Evolutionary conservation across 2,329 filamentous ascomycete species (phyloP).

Genomic region (Trichophyton simii): DNA sequence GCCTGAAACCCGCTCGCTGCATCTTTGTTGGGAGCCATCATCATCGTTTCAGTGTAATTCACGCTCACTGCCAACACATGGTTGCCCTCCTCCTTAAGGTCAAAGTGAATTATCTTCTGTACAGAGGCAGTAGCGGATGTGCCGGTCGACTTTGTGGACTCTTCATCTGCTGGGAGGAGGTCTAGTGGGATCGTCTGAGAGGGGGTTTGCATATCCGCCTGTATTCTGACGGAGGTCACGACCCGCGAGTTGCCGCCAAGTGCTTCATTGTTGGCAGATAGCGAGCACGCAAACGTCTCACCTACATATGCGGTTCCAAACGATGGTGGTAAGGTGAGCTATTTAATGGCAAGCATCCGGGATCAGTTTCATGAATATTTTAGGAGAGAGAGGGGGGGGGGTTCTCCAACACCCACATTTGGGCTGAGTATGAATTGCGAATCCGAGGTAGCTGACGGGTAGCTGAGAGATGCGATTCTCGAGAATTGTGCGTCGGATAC

Average conservation of each 20-base stretch:
- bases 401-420: conserved; percentile 27
- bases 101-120: conserved; percentile 71
- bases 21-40: conserved; percentile 18
- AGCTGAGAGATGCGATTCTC: conserved; percentile 60
- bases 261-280: conserved; percentile 89
- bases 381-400: background rate
- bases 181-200: conserved; percentile 57
- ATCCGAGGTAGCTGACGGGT: conserved; percentile 42
- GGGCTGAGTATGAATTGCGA: conserved; percentile 46
- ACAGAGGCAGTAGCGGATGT: conserved; percentile 42
- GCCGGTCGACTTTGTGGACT: conserved; percentile 34
- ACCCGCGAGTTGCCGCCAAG: conserved; percentile 28
- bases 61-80: conserved; percentile 90
- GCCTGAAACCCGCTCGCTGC: conserved; percentile 33
- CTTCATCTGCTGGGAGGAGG: conserved; percentile 38
- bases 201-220: conserved; percentile 92
- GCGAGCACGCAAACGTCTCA: conserved; percentile 84
- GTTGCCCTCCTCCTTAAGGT: conserved; percentile 85
- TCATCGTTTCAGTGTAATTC: conserved; percentile 76
- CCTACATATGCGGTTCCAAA: conserved; percentile 94
- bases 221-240: conserved; percentile 66
- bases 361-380: background rate
- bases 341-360: background rate
- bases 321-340: conserved; percentile 71
- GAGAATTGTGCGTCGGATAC: conserved; percentile 39